These are phyloP conservation scores for Debaryomyces robertsiae DNA, from an alignment of 1,139 yeast genomes.

Conservation along the genomic window DNA sequence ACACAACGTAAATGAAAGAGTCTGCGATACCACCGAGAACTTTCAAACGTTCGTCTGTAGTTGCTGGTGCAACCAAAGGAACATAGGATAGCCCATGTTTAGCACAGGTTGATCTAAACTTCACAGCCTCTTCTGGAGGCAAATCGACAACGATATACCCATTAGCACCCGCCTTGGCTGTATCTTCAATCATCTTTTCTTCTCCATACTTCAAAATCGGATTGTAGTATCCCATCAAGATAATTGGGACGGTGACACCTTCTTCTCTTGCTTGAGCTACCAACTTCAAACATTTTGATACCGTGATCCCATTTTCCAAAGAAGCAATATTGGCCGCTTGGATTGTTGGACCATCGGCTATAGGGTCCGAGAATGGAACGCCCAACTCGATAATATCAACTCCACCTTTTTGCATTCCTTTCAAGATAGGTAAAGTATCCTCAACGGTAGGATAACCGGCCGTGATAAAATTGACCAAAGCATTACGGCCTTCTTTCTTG, in stretches of 20 bases:
- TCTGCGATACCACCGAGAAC: constrained; percentile 84
- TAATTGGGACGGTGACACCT: constrained; percentile 86
- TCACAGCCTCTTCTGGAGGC: constrained; percentile 96
- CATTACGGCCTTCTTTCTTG: constrained; percentile 76
- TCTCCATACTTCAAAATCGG: constrained; percentile 93
- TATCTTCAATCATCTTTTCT: constrained; percentile 72
- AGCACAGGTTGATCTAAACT: constrained; percentile 74
- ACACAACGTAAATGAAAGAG: constrained; percentile 92
- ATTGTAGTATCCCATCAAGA: constrained; percentile 97
- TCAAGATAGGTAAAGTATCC: constrained; percentile 82
- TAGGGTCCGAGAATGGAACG: constrained; percentile 97
- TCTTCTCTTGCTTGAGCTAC: constrained; percentile 72
- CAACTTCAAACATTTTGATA: constrained; percentile 65
- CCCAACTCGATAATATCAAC: constrained; percentile 94
- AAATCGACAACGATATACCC: constrained; percentile 94
- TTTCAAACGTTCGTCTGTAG: constrained; percentile 84
- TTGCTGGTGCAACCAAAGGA: constrained; percentile 95
- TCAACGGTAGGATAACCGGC: constrained; percentile 91
- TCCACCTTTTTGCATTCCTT: constrained; percentile 92
- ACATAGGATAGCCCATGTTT: constrained; percentile 75
- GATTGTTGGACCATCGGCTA: constrained; percentile 97
- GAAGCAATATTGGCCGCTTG: constrained; percentile 84
- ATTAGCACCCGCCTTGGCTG: constrained; percentile 87
- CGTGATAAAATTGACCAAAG: constrained; percentile 88
- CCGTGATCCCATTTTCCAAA: constrained; percentile 77